These are phyloP conservation scores for Rhodotorula sp. DNA, from an alignment of 1,284 basidiomycete genomes.

Conservation along the genomic window DNA sequence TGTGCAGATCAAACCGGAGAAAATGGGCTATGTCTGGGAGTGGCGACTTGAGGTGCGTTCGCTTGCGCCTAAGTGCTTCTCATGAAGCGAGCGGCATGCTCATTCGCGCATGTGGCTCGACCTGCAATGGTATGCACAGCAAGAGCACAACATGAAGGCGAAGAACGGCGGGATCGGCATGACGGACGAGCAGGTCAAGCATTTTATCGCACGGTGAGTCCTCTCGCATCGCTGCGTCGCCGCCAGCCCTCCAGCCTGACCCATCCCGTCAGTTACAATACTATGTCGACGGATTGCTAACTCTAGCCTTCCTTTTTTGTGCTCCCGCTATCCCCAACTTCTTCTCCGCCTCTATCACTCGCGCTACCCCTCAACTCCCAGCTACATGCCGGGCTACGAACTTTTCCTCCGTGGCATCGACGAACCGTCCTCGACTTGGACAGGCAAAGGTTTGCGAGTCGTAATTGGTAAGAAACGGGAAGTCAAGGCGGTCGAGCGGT, in stretches of 20 bases:
- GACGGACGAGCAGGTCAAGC: conserved; percentile 72
- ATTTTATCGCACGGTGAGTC: conserved; percentile 52
- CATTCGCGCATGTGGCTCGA: no score
- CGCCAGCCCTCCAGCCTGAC: conserved; percentile 44
- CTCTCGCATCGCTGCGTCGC: conserved; percentile 40
- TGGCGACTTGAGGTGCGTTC: conserved; percentile 42
- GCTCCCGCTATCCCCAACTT: not conserved
- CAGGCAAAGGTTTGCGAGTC: conserved; percentile 52
- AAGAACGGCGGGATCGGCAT: conserved; percentile 78
- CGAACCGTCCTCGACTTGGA: not conserved
- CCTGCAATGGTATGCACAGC: conserved; percentile 58
- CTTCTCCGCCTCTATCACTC: not conserved
- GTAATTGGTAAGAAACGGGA: conserved; percentile 53
- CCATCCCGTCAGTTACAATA: conserved; percentile 1
- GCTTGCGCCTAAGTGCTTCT: no score
- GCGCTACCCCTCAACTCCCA: conserved; percentile 53
- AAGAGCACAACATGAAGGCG: conserved; percentile 82
- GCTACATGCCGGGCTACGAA: conserved; percentile 81
- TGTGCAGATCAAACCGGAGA: conserved; percentile 59
- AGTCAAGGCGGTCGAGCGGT: conserved; percentile 43
- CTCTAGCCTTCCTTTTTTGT: not conserved
- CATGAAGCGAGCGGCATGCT: no score
- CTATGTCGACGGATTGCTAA: conserved; percentile 55
- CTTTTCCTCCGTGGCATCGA: conserved; percentile 53
- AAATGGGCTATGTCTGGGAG: conserved; percentile 41